Conservation (phyloP, 768 basidiomycete species). For the Pulveroboletus sp. region DNA sequence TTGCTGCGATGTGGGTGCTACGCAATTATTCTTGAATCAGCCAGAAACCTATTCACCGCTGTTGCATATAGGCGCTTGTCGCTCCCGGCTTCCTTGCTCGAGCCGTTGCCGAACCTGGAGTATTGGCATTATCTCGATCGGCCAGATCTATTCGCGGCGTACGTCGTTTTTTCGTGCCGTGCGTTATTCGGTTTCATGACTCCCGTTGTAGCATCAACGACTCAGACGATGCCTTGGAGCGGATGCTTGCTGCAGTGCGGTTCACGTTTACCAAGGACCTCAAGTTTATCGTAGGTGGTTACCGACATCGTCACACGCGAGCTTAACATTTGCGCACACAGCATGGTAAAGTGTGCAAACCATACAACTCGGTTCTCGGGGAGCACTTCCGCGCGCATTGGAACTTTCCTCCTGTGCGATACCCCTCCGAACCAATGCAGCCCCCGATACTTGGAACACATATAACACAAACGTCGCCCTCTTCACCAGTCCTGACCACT, state of each 20-base stretch:
- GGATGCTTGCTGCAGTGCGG: conserved; percentile 88
- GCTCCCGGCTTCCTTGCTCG: conserved; percentile 86
- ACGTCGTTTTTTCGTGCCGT: conserved; percentile 32
- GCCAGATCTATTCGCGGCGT: conserved; percentile 90
- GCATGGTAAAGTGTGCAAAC: conserved; percentile 93
- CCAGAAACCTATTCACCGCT: conserved; percentile 15
- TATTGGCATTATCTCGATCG: conserved; percentile 94
- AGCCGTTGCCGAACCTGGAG: conserved; percentile 93
- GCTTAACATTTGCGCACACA: conserved; percentile 27
- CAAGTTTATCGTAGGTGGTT: conserved; percentile 72
- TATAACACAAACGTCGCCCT: conserved; percentile 25
- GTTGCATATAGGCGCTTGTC: conserved; percentile 69
- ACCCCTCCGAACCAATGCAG: conserved; percentile 43
- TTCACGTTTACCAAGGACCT: conserved; percentile 92
- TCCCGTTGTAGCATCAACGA: conserved; percentile 72
- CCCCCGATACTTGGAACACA: conserved; percentile 44
- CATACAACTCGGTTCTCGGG: conserved; percentile 82
- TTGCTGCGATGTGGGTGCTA: conserved; percentile 78
- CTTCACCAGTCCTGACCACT: conserved; percentile 22
- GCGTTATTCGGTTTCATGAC: not conserved
- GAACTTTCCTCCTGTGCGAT: conserved; percentile 65
- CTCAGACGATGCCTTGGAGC: conserved; percentile 85
- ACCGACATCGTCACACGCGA: not conserved
- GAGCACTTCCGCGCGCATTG: conserved; percentile 89
- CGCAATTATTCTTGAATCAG: not conserved